Conservation (phyloP, 2,329 filamentous ascomycete species). For the Atkinsonella hypoxylon region DNA sequence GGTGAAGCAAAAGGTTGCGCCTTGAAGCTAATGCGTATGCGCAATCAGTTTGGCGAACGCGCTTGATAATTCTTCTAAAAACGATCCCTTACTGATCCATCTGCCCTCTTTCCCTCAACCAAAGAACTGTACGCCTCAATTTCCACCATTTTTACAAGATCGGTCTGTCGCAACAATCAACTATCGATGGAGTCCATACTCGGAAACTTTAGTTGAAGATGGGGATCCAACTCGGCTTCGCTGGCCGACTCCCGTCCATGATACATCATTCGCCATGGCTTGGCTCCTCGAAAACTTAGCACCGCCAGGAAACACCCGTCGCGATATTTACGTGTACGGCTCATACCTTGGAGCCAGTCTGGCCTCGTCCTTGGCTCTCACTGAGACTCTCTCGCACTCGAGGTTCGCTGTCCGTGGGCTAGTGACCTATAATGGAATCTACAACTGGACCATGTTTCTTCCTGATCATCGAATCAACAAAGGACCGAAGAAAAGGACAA, state of each 20-base stretch:
- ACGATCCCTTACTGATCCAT: slow-evolving; percentile 38
- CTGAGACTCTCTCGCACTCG: slow-evolving; percentile 34
- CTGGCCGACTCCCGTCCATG: slow-evolving; percentile 48
- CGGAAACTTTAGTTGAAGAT: slow-evolving; percentile 8
- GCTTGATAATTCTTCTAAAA: slow-evolving; percentile 18
- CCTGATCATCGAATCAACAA: slow-evolving; percentile 37
- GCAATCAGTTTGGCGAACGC: slow-evolving; percentile 32
- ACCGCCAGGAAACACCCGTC: slow-evolving; percentile 22
- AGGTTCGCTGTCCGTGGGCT: slow-evolving; percentile 39
- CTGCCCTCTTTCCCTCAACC: slow-evolving; percentile 35
- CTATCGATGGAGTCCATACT: slow-evolving; percentile 40
- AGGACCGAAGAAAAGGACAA: slow-evolving; percentile 9
- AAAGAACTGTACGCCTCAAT: slow-evolving; percentile 13
- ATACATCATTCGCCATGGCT: slow-evolving; percentile 39
- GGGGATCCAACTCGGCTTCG: slow-evolving; percentile 15
- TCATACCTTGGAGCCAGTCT: slow-evolving; percentile 46
- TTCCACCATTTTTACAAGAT: slow-evolving; percentile 30
- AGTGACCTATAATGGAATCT: slow-evolving; percentile 47
- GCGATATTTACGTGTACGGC: slow-evolving; percentile 36
- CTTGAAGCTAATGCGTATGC: neutral
- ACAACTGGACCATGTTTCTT: slow-evolving; percentile 52
- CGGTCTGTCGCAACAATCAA: slow-evolving; percentile 43
- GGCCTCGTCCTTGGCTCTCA: slow-evolving; percentile 44
- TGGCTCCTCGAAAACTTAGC: slow-evolving; percentile 37
- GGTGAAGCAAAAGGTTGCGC: neutral